Evolutionary conservation across 768 basidiomycete species (phyloP).

Genomic region (Lactifluus hygrophoroides): DNA sequence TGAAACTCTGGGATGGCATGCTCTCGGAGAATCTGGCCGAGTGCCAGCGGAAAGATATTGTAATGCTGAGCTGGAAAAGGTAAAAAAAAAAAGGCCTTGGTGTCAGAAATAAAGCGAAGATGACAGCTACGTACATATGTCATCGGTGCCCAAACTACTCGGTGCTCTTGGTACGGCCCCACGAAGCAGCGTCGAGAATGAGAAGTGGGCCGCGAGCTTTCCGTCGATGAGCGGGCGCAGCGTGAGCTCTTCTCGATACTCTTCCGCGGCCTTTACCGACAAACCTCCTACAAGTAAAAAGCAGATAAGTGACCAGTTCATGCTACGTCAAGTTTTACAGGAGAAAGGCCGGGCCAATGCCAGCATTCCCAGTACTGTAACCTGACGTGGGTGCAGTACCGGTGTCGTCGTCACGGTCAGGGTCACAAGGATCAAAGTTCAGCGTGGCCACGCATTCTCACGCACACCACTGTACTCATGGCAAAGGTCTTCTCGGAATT

Average conservation of each 20-base stretch:
- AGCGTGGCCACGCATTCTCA: no score
- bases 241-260: constrained; percentile 46
- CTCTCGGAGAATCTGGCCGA: constrained; percentile 80
- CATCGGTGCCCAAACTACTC: constrained; percentile 34
- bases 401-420: neutral
- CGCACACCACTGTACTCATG: no score
- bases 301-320: neutral
- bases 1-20: constrained; percentile 85
- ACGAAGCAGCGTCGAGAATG: constrained; percentile 59
- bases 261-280: constrained; percentile 1
- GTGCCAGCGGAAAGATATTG: constrained; percentile 72
- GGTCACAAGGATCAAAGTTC: no score
- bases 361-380: neutral
- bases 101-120: neutral
- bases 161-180: constrained; percentile 52
- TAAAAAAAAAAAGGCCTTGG: no score
- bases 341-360: neutral
- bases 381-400: no score
- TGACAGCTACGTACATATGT: constrained; percentile 49
- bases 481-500: no score
- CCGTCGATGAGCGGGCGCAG: constrained; percentile 70
- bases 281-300: neutral
- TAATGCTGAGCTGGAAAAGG: constrained; percentile 66
- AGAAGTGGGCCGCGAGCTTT: constrained; percentile 70
- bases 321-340: neutral